These are phyloP conservation scores for Phragmites australis DNA, from an alignment of 176 grass and related monocot species.

Conservation along the genomic window DNA sequence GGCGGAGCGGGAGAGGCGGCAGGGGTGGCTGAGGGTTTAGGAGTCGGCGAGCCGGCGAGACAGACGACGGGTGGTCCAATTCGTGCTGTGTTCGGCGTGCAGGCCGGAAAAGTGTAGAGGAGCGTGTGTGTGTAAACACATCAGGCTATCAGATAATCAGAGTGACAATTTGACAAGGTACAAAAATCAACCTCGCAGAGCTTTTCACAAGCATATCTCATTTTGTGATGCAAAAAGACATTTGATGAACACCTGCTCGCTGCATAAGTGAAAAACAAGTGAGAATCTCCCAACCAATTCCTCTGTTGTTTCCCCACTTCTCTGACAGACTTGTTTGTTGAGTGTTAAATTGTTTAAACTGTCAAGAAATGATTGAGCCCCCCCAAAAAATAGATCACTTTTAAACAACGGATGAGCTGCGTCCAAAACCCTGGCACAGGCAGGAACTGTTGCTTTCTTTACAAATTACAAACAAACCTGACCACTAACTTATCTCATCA, in stretches of 20 bases:
- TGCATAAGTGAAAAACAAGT: not conserved
- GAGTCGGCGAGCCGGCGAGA: not conserved
- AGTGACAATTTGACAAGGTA: not conserved
- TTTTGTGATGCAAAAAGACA: not conserved
- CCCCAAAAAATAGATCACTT: slow-evolving; percentile 15
- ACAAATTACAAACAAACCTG: slow-evolving; percentile 21
- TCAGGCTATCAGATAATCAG: too few relatives aligned
- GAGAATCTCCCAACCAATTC: not conserved
- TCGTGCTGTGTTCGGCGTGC: not conserved
- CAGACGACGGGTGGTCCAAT: not conserved
- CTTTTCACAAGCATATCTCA: too few relatives aligned
- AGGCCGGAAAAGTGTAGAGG: not conserved
- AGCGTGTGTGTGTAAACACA: too few relatives aligned
- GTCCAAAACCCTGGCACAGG: slow-evolving; percentile 32
- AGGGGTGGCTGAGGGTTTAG: not conserved
- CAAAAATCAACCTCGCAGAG: too few relatives aligned
- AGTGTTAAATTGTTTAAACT: not conserved
- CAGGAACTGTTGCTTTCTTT: slow-evolving; percentile 48
- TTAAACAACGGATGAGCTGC: not conserved
- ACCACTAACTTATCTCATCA: slow-evolving; percentile 38
- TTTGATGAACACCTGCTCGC: not conserved
- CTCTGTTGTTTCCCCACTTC: not conserved
- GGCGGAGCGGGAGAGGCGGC: not conserved
- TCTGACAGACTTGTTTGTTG: not conserved
- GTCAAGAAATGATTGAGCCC: not conserved